A percentile compares a stretch with the other conserved stretches of the same genome.
phyloP scores from a whole-genome alignment of 2,329 filamentous ascomycete genomes.

The Xylaria sp. region DNA sequence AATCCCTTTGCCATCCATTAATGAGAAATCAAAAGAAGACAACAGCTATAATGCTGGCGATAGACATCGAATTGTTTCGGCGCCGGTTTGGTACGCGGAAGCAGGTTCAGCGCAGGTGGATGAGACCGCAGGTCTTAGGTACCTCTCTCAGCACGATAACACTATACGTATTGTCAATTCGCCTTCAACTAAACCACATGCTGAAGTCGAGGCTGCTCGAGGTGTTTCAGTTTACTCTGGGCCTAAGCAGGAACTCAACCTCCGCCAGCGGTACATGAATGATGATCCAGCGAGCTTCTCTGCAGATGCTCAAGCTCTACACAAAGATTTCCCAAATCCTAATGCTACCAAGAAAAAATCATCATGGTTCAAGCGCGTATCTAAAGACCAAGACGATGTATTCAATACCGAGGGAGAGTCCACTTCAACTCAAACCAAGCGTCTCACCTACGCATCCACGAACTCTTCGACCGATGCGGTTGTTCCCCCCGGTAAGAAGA shows the following conservation, averaged over 20 bases:
- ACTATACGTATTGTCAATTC: slow-evolving; percentile 67
- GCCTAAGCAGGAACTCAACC: slow-evolving; percentile 33
- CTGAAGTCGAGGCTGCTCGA: slow-evolving; percentile 49
- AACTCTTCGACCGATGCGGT: slow-evolving; percentile 39
- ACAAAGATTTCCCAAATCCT: slow-evolving; percentile 36
- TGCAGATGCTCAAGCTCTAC: slow-evolving; percentile 38
- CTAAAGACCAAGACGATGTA: slow-evolving; percentile 52
- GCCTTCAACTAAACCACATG: slow-evolving; percentile 51
- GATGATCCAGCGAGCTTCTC: slow-evolving; percentile 35
- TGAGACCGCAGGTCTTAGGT: slow-evolving; percentile 56
- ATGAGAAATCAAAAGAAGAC: slow-evolving; percentile 51
- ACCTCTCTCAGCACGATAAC: slow-evolving; percentile 58
- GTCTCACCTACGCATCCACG: slow-evolving; percentile 39
- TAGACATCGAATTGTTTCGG: slow-evolving; percentile 59
- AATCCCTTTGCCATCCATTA: slow-evolving; percentile 60
- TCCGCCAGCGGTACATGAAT: slow-evolving; percentile 46
- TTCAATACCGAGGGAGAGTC: slow-evolving; percentile 32
- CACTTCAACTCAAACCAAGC: slow-evolving; percentile 35
- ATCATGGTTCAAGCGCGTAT: slow-evolving; percentile 63
- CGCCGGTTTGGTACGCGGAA: slow-evolving; percentile 49
- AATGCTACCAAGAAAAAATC: slow-evolving; percentile 57
- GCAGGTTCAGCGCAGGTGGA: slow-evolving; percentile 33
- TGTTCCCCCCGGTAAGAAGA: slow-evolving; percentile 55
- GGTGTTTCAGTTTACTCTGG: slow-evolving; percentile 30
- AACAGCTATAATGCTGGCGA: slow-evolving; percentile 37